These are phyloP conservation scores for Pseudogymnoascus destructans DNA, from an alignment of 2,329 filamentous ascomycete species.

Conservation along the genomic window DNA sequence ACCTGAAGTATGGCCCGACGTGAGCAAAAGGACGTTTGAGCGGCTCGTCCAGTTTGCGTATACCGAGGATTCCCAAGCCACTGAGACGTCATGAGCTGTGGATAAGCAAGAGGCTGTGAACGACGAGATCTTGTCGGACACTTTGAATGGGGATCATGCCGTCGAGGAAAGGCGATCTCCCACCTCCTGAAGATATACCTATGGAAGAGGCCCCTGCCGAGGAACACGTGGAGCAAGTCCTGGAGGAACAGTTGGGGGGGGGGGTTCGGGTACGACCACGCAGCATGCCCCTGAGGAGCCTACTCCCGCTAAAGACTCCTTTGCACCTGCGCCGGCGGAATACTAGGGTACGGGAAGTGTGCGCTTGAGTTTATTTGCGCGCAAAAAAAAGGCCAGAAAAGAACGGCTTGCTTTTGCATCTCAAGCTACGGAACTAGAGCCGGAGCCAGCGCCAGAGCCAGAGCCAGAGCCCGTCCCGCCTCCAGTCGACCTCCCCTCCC, in stretches of 20 bases:
- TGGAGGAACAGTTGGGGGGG: too few relatives aligned
- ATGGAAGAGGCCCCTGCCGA: neutral
- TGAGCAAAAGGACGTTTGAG: conserved; percentile 17
- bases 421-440: too few relatives aligned
- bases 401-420: neutral
- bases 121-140: neutral
- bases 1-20: conserved; percentile 13
- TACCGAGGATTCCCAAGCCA: conserved; percentile 15
- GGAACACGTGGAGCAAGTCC: neutral
- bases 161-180: neutral
- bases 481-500: neutral
- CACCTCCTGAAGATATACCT: neutral
- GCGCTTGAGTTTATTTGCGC: too few relatives aligned
- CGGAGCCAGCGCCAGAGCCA: neutral
- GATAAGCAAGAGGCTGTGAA: neutral
- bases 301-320: too few relatives aligned
- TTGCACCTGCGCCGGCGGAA: neutral
- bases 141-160: neutral
- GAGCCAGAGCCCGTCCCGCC: neutral
- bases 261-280: neutral
- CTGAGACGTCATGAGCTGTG: conserved; percentile 5
- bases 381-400: neutral
- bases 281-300: neutral
- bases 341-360: too few relatives aligned
- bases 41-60: conserved; percentile 19